phyloP scores from a whole-genome alignment of 2,329 filamentous ascomycete genomes.

The Trichoderma harzianum region DNA sequence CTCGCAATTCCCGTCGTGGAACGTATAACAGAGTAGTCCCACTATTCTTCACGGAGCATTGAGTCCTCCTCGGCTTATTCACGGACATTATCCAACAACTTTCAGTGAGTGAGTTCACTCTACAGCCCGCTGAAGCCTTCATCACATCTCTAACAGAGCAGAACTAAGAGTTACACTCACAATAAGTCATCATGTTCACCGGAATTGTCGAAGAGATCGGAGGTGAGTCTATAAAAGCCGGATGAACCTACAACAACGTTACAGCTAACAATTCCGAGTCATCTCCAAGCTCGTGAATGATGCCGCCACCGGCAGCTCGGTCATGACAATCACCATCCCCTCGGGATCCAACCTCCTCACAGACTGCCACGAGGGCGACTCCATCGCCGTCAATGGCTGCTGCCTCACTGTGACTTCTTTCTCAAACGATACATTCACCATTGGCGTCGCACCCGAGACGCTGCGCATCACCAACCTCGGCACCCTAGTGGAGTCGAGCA shows the following conservation, averaged over 20 bases:
- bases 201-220: slow-evolving; percentile 91
- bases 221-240: slow-evolving; percentile 55
- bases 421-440: slow-evolving; percentile 64
- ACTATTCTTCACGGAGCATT: background rate
- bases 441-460: slow-evolving; percentile 93
- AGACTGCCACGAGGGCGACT: slow-evolving; percentile 86
- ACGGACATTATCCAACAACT: background rate
- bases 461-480: slow-evolving; percentile 95
- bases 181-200: slow-evolving; percentile 74
- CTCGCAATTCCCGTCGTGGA: background rate
- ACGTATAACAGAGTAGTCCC: background rate
- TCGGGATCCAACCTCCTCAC: slow-evolving; percentile 68
- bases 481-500: slow-evolving; percentile 58
- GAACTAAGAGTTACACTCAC: background rate
- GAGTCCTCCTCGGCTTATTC: background rate
- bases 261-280: slow-evolving; percentile 51
- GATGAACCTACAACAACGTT: background rate
- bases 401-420: slow-evolving; percentile 81
- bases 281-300: slow-evolving; percentile 77
- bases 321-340: slow-evolving; percentile 75
- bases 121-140: background rate
- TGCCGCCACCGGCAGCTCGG: slow-evolving; percentile 83
- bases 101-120: background rate
- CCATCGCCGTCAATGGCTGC: slow-evolving; percentile 91
- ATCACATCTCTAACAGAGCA: background rate